Conservation (phyloP, 2,329 filamentous ascomycete species). For the Xylariaceae sp. region DNA sequence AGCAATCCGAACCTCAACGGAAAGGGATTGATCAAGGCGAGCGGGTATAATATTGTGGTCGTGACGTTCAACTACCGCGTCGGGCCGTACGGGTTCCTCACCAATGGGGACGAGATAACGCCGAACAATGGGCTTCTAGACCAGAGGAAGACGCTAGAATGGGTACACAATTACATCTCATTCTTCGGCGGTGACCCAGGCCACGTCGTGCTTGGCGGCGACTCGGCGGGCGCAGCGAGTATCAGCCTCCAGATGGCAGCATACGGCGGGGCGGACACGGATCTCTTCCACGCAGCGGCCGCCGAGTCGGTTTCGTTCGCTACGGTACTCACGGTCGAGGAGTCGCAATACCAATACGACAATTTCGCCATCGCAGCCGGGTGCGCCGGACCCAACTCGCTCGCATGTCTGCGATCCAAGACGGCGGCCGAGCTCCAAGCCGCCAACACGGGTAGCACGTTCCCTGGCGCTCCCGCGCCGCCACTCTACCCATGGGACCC, state of each 20-base stretch:
- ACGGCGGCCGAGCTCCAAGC: conserved; percentile 50
- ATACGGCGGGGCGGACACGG: conserved; percentile 55
- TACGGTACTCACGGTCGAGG: conserved; percentile 51
- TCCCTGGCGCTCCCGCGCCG: conserved; percentile 42
- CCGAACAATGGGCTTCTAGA: conserved; percentile 75
- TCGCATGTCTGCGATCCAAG: conserved; percentile 55
- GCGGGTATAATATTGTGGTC: conserved; percentile 67
- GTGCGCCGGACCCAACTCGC: conserved; percentile 47
- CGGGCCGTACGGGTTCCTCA: conserved; percentile 75
- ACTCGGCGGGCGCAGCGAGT: conserved; percentile 71
- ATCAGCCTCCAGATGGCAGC: conserved; percentile 69
- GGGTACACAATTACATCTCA: conserved; percentile 71
- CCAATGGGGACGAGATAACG: conserved; percentile 61
- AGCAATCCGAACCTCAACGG: conserved; percentile 63
- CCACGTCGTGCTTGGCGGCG: conserved; percentile 73
- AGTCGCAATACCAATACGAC: conserved; percentile 61
- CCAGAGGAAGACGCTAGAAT: conserved; percentile 71
- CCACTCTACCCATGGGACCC: conserved; percentile 63
- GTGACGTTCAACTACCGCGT: conserved; percentile 81
- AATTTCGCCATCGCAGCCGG: conserved; percentile 53
- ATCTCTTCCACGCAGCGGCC: conserved; percentile 58
- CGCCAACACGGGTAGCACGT: conserved; percentile 50
- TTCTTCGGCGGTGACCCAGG: conserved; percentile 73
- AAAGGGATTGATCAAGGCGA: conserved; percentile 64
- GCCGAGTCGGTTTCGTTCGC: conserved; percentile 61